Base-by-base conservation (phyloP, 805 yeast genomes). In the Starmerella cellae region DNA sequence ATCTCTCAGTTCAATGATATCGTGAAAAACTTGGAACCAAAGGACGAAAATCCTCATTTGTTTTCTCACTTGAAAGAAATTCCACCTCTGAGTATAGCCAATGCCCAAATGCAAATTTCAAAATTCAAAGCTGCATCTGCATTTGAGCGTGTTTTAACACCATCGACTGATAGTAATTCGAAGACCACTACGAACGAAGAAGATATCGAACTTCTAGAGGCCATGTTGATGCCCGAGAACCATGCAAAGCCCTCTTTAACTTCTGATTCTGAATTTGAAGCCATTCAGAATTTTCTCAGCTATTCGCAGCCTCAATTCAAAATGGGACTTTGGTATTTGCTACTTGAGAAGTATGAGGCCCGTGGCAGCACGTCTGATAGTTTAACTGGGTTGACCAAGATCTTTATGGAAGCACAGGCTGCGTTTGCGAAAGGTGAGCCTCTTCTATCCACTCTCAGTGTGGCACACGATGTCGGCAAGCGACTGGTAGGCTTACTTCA, bases 241-340 rank as follows among this genome's bases (percentile, higher is more conserved):
- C 52, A 43, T 42, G 29, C 37, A 6, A 43, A 24, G 31, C 47
- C 51, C 1, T 43, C 30, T 13, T 23, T 31, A 19, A 34, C 39
- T 34, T 61, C 13, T 43, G 42, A 24, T 2, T 3, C 55, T 1
- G 71, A 68, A 28, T 65, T 70, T 28, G 49, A 54, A 14, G 75
- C 85, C 6, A 76, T 84, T 58, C 64, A 68, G 19, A 59, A 64
- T 11, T 83, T 88, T 54, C 64, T 91, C 14, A 60, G 65, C 2
- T 65, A 64, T 11, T 75, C 93, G 0, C 74, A 91, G 0, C 63
- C 79, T 19, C 78, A 74, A 19, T 69, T 84, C 56, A 73, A 73
- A 43, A 61, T 85, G 30, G 77, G 77, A 41, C 60, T 91, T 2
- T 87, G 96, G 94, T 74, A 73, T 26, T 68, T 79, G 20, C 62